These are phyloP conservation scores for Solanum chilense DNA, from an alignment of 257 asterid species.

Conservation along the genomic window DNA sequence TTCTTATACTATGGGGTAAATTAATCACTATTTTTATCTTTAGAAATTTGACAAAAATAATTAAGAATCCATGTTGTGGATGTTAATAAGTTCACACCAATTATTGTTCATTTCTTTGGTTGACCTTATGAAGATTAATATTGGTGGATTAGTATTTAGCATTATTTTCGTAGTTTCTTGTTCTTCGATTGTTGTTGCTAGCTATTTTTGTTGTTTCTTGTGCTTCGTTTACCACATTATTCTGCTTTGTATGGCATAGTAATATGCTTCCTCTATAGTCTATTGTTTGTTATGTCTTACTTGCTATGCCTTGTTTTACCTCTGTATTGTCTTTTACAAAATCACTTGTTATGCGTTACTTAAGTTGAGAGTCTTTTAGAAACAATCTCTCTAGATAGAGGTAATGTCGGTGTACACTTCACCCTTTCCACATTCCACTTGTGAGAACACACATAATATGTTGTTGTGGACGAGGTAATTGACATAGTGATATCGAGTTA, in stretches of 20 bases:
- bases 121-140: neutral
- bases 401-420: neutral
- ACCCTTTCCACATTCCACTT: neutral
- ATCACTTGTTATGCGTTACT: neutral
- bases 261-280: neutral
- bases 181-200: neutral
- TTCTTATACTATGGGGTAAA: constrained; percentile 80
- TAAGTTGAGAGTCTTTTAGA: neutral
- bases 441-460: neutral
- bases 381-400: neutral
- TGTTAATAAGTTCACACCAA: neutral
- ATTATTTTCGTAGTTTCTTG: neutral
- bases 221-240: neutral
- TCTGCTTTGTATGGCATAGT: neutral
- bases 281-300: neutral
- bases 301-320: neutral
- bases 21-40: neutral
- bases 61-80: neutral
- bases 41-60: neutral
- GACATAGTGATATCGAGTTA: neutral
- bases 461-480: neutral
- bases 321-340: neutral
- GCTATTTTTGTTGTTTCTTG: accelerated
- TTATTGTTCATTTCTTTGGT: neutral
- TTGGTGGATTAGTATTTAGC: neutral